phyloP scores from a whole-genome alignment of 441 rosid species.

The Pelargonium australe region DNA sequence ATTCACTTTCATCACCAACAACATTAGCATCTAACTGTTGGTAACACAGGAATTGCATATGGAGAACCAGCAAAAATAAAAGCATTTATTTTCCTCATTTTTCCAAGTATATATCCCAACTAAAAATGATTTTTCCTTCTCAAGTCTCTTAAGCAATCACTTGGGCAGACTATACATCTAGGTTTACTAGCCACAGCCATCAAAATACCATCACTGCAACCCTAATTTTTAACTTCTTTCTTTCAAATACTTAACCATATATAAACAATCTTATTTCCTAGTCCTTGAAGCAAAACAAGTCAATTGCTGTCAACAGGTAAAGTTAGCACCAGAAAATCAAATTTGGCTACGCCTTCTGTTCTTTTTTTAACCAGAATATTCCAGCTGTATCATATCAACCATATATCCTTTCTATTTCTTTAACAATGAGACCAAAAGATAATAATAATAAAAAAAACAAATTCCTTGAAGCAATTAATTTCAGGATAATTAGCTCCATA shows the following conservation, averaged over 20 bases:
- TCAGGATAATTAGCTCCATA: constrained; percentile 18
- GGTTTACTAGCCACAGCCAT: background rate
- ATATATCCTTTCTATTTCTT: background rate
- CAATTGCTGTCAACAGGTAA: background rate
- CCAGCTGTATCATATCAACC: background rate
- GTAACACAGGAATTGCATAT: background rate
- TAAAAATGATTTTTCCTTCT: background rate
- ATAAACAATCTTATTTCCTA: background rate
- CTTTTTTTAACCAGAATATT: background rate
- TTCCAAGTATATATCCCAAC: background rate
- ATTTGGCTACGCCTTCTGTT: background rate
- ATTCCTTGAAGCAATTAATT: constrained; percentile 1
- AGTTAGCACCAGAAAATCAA: background rate
- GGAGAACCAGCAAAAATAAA: background rate
- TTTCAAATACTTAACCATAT: background rate
- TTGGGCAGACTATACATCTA: background rate
- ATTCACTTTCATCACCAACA: background rate
- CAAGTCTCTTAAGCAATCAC: background rate
- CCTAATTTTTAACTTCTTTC: background rate
- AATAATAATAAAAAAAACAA: background rate
- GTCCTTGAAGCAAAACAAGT: background rate
- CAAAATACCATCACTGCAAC: background rate
- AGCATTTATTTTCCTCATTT: background rate
- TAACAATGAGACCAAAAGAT: background rate
- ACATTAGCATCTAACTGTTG: background rate